Base-by-base conservation (phyloP, 768 basidiomycete species). In the Kwoniella mangroviensis region DNA sequence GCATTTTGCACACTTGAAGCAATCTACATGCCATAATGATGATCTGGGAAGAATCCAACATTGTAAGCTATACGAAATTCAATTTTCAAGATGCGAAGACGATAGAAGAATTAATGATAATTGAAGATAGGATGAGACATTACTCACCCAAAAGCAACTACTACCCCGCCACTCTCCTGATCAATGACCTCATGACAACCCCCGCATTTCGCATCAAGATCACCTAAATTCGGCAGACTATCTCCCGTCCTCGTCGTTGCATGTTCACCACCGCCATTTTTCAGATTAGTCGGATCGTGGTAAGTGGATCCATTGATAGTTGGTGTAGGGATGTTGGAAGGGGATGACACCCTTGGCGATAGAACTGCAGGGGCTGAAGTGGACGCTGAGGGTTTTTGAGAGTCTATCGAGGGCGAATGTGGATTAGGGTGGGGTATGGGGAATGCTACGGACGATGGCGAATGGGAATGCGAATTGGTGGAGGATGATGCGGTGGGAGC, bases 1-100 rank as follows among this genome's bases (percentile, higher is more conserved):
- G 82, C 96, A 98, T 85, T 98, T 99, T 49, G 94, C 94, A 81
- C 97, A 99, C 75, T 92, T 93, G 87, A 98, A 98, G 84, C 85
- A 85, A 67, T 82, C 82, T 17, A 82, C 78, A 63, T 84, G 94
- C 86, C 96, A 97, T 82, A 95, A 91, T 55, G 94, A 92, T 86
- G 93, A 90, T 26, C 94, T 97, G 79, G 22, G 60, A 12, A 12
- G 34, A 5, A 9, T 4, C 43, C 13, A 45, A 7, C 42, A 62
- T 62, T 12, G 7, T 49, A 22, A 28, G 61, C 68, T 58, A 56
- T 56, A 56, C 15, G 19, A 13, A 21, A 15, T 59, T 0, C 1
- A 21, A 28, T 21, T 59, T 59, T 34, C 21, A 19, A 61, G 11
- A 22, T 12, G 24, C 2, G 41, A 53, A 26, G 26, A 53, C 52